A percentile compares a stretch with the other conserved stretches of the same genome.
Conservation (phyloP, 2,329 filamentous ascomycete species). For the Fusarium albidum region DNA sequence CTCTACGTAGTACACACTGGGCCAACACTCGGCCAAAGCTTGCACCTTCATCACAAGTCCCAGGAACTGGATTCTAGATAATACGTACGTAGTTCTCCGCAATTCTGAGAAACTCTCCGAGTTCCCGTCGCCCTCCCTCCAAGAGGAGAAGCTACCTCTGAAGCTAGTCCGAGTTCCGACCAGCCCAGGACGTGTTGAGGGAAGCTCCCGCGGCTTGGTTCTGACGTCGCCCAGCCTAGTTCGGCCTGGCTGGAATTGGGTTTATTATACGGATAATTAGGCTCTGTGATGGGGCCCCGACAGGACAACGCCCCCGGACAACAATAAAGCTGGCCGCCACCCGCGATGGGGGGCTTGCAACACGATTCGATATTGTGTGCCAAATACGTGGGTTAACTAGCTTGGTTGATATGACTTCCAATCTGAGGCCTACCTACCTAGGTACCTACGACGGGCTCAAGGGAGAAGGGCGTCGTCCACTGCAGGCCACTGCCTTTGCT, state of each 20-base stretch:
- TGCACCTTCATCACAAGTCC: slow-evolving; percentile 17
- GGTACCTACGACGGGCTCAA: too few species aligned
- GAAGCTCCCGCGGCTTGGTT: slow-evolving; percentile 6
- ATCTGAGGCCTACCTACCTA: neutral
- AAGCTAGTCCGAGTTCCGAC: slow-evolving; percentile 22
- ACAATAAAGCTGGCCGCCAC: slow-evolving; percentile 5
- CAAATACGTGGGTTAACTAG: too few species aligned
- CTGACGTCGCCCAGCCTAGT: slow-evolving; percentile 13
- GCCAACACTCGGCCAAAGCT: slow-evolving; percentile 27
- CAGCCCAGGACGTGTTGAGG: slow-evolving; percentile 15
- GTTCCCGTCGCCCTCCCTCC: slow-evolving; percentile 1
- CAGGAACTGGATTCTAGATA: slow-evolving; percentile 3
- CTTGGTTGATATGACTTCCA: slow-evolving; percentile 8
- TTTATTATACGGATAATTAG: too few species aligned
- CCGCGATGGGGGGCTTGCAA: neutral
- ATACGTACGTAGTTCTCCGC: slow-evolving; percentile 17
- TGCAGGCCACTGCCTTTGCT: neutral
- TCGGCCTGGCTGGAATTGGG: slow-evolving; percentile 8
- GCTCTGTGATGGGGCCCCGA: too few species aligned
- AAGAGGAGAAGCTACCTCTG: slow-evolving; percentile 14
- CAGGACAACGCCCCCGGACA: slow-evolving; percentile 12
- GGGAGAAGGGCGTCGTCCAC: neutral
- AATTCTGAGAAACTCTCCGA: slow-evolving; percentile 13
- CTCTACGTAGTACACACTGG: slow-evolving; percentile 18
- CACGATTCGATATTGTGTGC: slow-evolving; percentile 11